These are phyloP conservation scores for Oidiodendron maius DNA, from an alignment of 495 filamentous ascomycete genomes.

Conservation along the genomic window DNA sequence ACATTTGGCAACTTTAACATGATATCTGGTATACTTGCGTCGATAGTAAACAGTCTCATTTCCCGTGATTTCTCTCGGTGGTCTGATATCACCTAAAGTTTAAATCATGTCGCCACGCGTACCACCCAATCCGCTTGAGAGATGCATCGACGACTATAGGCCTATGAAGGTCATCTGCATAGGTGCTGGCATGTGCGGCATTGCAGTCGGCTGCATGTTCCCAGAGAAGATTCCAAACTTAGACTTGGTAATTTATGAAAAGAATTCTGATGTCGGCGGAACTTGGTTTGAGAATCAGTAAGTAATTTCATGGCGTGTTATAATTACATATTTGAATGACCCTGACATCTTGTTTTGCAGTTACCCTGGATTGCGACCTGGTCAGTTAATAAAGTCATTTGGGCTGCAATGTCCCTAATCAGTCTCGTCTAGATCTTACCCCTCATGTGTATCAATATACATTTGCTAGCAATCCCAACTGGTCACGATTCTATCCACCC, in stretches of 20 bases:
- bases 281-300: slow-evolving; percentile 76
- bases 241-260: slow-evolving; percentile 61
- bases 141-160: slow-evolving; percentile 38
- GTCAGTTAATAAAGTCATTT: too few species aligned
- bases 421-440: too few species aligned
- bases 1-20: too few species aligned
- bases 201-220: slow-evolving; percentile 33
- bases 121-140: too few species aligned
- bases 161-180: slow-evolving; percentile 41
- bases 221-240: slow-evolving; percentile 25
- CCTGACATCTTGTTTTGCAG: slow-evolving; percentile 57
- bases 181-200: slow-evolving; percentile 45
- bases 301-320: too few species aligned
- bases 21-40: too few species aligned
- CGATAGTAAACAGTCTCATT: too few species aligned
- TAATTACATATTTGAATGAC: too few species aligned
- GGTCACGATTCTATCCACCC: slow-evolving; percentile 59
- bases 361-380: not conserved
- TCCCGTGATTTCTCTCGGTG: too few species aligned
- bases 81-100: too few species aligned
- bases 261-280: slow-evolving; percentile 62
- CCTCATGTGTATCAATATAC: slow-evolving; percentile 65
- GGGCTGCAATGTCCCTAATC: slow-evolving; percentile 14
- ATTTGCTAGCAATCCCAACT: slow-evolving; percentile 60
- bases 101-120: too few species aligned